A percentile compares a stretch with the other conserved stretches of the same genome.
Evolutionary conservation across 2,329 filamentous ascomycete genomes (phyloP).

Genomic region (Aureobasidium sp.): DNA sequence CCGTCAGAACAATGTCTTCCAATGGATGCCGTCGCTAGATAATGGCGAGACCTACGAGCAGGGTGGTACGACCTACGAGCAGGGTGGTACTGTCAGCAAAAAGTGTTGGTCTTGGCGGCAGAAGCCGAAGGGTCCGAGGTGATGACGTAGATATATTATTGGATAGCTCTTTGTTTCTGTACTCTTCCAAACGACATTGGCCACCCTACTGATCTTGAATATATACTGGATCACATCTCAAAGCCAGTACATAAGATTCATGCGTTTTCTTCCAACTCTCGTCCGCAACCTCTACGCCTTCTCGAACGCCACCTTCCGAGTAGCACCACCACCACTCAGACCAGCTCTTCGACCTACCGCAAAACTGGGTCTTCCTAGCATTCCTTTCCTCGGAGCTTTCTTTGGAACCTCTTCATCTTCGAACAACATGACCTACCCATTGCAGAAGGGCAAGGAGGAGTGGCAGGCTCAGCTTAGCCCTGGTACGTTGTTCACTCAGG

Average conservation of each 20-base stretch:
- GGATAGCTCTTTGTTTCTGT: conserved; percentile 2
- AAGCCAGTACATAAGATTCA: conserved; percentile 21
- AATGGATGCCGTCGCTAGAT: not conserved
- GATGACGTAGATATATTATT: not conserved
- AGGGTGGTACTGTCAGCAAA: not conserved
- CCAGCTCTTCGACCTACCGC: conserved; percentile 33
- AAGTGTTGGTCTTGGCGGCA: not conserved
- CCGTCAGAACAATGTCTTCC: not conserved
- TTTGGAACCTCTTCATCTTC: conserved; percentile 57
- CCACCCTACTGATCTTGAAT: not conserved
- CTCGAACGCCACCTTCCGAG: conserved; percentile 37
- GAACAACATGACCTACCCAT: conserved; percentile 65
- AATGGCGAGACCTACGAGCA: not conserved
- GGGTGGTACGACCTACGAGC: not conserved
- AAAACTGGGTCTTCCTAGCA: conserved; percentile 62
- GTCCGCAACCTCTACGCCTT: conserved; percentile 44
- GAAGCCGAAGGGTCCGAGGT: not conserved
- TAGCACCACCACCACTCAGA: conserved; percentile 29
- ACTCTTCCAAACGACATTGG: conserved; percentile 2
- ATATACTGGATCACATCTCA: not conserved
- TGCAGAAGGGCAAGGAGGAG: conserved; percentile 72
- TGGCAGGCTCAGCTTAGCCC: conserved; percentile 80
- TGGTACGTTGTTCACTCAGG: conserved; percentile 40
- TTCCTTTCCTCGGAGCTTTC: conserved; percentile 71
- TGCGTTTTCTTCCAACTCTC: conserved; percentile 45